phyloP scores from a whole-genome alignment of 1,284 basidiomycete genomes.

The Pascua guehoae region DNA sequence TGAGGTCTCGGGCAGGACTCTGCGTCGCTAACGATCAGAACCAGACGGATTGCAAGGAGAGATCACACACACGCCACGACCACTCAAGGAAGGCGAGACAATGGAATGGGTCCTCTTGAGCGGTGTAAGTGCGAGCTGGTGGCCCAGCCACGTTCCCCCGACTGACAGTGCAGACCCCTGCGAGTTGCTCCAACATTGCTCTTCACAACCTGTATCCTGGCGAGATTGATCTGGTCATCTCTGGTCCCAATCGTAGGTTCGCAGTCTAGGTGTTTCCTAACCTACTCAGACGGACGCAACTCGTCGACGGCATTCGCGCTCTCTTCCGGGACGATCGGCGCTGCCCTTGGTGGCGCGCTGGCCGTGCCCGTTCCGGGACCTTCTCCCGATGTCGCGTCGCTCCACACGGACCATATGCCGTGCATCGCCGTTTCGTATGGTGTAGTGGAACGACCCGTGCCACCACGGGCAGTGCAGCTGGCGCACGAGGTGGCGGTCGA shows the following conservation, averaged over 20 bases:
- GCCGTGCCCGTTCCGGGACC: conserved; percentile 68
- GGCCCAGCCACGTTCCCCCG: background rate
- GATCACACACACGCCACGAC: conserved; percentile 59
- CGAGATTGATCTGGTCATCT: conserved; percentile 71
- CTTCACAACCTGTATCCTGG: conserved; percentile 80
- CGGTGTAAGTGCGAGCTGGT: conserved; percentile 57
- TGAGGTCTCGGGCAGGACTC: conserved; percentile 46
- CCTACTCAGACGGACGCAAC: conserved; percentile 61
- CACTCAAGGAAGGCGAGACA: conserved; percentile 67
- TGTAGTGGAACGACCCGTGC: conserved; percentile 67
- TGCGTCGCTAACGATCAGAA: conserved; percentile 14
- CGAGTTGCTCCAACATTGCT: conserved; percentile 82
- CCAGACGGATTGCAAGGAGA: conserved; percentile 70
- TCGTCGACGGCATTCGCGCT: conserved; percentile 77
- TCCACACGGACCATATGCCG: conserved; percentile 38
- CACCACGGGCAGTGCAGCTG: conserved; percentile 59
- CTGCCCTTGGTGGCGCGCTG: conserved; percentile 79
- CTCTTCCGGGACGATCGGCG: conserved; percentile 86
- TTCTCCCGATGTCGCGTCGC: conserved; percentile 58
- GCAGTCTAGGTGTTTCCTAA: background rate
- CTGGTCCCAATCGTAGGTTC: conserved; percentile 51
- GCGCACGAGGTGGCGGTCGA: conserved; percentile 65
- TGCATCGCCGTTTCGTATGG: conserved; percentile 86
- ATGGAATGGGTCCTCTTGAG: conserved; percentile 86
- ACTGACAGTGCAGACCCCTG: conserved; percentile 65